A percentile compares a stretch with the other conserved stretches of the same genome.
These are phyloP conservation scores for Parsonsia alboflavescens DNA, from an alignment of 257 asterid genomes.

Conservation along the genomic window DNA sequence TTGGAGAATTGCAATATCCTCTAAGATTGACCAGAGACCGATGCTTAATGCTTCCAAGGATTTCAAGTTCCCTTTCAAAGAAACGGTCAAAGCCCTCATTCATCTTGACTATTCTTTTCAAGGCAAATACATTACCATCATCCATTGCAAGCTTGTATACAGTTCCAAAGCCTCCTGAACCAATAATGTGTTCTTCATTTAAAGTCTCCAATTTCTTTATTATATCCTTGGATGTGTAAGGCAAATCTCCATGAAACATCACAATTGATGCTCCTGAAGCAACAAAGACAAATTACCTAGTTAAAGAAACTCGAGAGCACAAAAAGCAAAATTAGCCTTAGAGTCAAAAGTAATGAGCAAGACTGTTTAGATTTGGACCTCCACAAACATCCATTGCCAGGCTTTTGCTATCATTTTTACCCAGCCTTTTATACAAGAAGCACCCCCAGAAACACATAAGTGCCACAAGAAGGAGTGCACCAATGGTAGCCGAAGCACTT, in stretches of 20 bases:
- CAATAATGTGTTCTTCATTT: slow-evolving; percentile 82
- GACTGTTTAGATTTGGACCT: slow-evolving; percentile 43
- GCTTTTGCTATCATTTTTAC: slow-evolving; percentile 63
- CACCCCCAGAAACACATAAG: slow-evolving; percentile 98
- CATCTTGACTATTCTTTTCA: slow-evolving; percentile 75
- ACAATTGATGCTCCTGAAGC: slow-evolving; percentile 87
- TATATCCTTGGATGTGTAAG: slow-evolving; percentile 87
- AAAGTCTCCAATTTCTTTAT: slow-evolving; percentile 69
- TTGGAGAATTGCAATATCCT: slow-evolving; percentile 87
- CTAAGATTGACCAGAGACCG: slow-evolving; percentile 78
- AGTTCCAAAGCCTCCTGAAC: slow-evolving; percentile 91
- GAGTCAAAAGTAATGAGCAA: background rate
- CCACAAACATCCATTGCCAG: slow-evolving; percentile 77
- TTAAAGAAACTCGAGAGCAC: slow-evolving; percentile 12
- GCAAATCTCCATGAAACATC: slow-evolving; percentile 94
- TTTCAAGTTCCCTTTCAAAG: slow-evolving; percentile 89
- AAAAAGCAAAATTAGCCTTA: background rate
- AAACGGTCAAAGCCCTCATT: slow-evolving; percentile 81
- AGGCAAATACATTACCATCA: slow-evolving; percentile 80
- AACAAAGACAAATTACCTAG: slow-evolving; percentile 6
- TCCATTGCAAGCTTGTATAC: slow-evolving; percentile 92
- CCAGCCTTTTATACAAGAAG: slow-evolving; percentile 73
- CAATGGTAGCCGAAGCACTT: slow-evolving; percentile 92
- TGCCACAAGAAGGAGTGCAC: slow-evolving; percentile 86
- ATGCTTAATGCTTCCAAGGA: slow-evolving; percentile 92